These are phyloP conservation scores for Alternaria ventricosa DNA, from an alignment of 2,329 filamentous ascomycete genomes.

Conservation along the genomic window DNA sequence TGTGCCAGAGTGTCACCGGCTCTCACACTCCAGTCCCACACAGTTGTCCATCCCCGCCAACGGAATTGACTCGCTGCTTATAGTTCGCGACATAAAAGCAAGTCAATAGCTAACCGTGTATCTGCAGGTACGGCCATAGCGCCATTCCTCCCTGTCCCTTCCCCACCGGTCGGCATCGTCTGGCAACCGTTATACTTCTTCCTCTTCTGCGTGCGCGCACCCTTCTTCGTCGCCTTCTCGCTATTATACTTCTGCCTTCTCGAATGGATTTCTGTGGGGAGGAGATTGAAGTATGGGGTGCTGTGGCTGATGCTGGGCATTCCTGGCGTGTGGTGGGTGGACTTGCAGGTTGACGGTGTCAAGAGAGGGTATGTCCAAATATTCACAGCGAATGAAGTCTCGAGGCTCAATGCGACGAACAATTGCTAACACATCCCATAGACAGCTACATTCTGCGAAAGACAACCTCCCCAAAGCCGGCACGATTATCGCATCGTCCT, in stretches of 20 bases:
- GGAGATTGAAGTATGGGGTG: conserved; percentile 76
- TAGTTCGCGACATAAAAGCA: not conserved
- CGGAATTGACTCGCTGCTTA: too few relatives aligned
- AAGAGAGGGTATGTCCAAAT: conserved; percentile 74
- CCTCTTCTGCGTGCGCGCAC: conserved; percentile 81
- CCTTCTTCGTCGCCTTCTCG: conserved; percentile 73
- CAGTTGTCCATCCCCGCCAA: not conserved
- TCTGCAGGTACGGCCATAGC: conserved; percentile 86
- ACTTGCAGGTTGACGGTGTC: conserved; percentile 96
- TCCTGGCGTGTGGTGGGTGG: conserved; percentile 96
- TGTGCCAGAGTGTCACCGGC: not conserved
- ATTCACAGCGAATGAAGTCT: not conserved
- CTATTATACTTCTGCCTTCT: conserved; percentile 79
- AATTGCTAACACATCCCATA: conserved; percentile 13
- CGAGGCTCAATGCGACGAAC: not conserved
- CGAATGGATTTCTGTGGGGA: conserved; percentile 78
- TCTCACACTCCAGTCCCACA: not conserved
- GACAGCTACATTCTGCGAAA: conserved; percentile 29
- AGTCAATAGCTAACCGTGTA: conserved; percentile 16
- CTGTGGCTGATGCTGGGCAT: conserved; percentile 88
- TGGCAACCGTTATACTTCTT: conserved; percentile 70
- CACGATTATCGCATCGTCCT: conserved; percentile 86
- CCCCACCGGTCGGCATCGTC: conserved; percentile 65
- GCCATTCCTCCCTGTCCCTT: conserved; percentile 85
- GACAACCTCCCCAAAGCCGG: conserved; percentile 77